Evolutionary conservation across 768 basidiomycete genomes (phyloP).

Genomic region (Mycena metata): DNA sequence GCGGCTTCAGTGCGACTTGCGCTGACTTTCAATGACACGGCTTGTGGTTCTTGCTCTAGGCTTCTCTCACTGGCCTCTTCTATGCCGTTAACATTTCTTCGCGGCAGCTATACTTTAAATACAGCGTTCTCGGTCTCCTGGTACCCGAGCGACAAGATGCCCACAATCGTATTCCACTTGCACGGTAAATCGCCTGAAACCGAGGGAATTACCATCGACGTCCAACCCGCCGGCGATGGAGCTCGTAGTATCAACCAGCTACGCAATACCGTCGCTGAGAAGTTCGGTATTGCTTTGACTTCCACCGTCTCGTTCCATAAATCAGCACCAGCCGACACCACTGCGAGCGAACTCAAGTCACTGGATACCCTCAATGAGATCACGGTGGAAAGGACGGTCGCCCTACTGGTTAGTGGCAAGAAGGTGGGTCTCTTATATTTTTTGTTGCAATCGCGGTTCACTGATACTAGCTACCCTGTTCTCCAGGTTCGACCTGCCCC

Average conservation of each 20-base stretch:
- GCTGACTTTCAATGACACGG: no score
- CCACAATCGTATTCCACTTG: conserved; percentile 24
- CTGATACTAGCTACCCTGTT: no score
- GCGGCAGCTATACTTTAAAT: conserved; percentile 2
- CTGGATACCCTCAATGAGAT: conserved; percentile 17
- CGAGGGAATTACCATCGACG: conserved; percentile 25
- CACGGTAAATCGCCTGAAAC: conserved; percentile 27
- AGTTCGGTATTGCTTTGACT: conserved; percentile 21
- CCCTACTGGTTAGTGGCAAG: conserved; percentile 33
- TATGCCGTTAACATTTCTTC: not conserved
- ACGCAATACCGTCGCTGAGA: conserved; percentile 20
- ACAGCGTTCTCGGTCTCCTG: not conserved
- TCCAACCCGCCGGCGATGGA: not conserved
- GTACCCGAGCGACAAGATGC: conserved; percentile 3
- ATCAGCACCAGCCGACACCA: conserved; percentile 4
- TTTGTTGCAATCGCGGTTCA: not conserved
- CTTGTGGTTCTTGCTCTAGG: no score
- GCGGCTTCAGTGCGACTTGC: no score
- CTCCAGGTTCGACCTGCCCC: conserved; percentile 33
- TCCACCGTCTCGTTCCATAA: conserved; percentile 29
- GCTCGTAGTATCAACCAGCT: conserved; percentile 1
- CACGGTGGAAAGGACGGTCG: not conserved
- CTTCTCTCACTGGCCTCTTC: no score
- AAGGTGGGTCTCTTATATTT: not conserved
- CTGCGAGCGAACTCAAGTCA: not conserved